Percentiles rank a stretch among this genome's conserved stretches.
phyloP scores from a whole-genome alignment of 495 filamentous ascomycete genomes.

The Penicillium silybi region DNA sequence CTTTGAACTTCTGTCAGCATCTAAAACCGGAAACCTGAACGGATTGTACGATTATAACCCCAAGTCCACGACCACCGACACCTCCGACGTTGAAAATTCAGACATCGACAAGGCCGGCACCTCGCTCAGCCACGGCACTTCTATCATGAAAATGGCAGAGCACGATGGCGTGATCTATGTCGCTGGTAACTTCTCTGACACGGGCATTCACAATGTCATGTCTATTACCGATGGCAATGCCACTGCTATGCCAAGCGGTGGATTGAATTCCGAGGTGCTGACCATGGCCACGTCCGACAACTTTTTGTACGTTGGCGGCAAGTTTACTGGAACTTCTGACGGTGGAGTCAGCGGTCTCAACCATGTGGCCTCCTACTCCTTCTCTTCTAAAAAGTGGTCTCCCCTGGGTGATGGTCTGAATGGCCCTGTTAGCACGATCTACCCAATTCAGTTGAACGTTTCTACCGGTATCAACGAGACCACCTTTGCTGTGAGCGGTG shows the following conservation, averaged over 20 bases:
- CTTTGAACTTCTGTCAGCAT: constrained; percentile 67
- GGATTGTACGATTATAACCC: constrained; percentile 90
- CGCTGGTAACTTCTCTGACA: constrained; percentile 78
- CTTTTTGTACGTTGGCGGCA: constrained; percentile 76
- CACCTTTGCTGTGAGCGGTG: constrained; percentile 74
- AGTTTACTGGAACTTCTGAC: constrained; percentile 72
- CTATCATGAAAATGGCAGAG: constrained; percentile 58
- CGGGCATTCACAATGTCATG: constrained; percentile 67
- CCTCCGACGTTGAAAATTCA: constrained; percentile 65
- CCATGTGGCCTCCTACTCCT: constrained; percentile 74
- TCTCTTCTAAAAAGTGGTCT: constrained; percentile 62
- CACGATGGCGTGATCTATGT: constrained; percentile 63
- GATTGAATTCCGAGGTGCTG: constrained; percentile 75
- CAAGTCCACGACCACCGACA: constrained; percentile 39
- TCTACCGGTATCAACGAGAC: constrained; percentile 65
- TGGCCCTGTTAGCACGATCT: constrained; percentile 68
- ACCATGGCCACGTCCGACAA: constrained; percentile 62
- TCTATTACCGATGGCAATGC: constrained; percentile 62
- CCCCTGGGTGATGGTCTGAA: constrained; percentile 84
- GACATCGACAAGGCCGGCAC: constrained; percentile 69
- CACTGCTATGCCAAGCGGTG: constrained; percentile 59
- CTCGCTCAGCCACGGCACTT: constrained; percentile 59
- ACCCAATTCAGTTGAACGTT: constrained; percentile 76
- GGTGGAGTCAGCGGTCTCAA: constrained; percentile 57
- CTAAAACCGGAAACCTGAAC: constrained; percentile 61